Percentiles rank a stretch among this genome's conserved stretches.
phyloP scores from a whole-genome alignment of 805 yeast species.

The Lipomyces anomalus region DNA sequence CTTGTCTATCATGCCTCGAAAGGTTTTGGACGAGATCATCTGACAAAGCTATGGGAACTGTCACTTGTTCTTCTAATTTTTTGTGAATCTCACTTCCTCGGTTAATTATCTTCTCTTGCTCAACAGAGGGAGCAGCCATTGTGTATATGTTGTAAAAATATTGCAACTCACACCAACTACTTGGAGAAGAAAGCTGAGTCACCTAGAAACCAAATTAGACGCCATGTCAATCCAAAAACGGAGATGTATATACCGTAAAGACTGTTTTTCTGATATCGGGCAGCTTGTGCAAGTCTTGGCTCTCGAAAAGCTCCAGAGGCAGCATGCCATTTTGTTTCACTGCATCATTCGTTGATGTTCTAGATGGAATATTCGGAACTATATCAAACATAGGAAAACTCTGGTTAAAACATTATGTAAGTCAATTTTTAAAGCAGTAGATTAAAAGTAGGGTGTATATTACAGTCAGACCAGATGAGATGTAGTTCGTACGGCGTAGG shows the following conservation, averaged over 20 bases:
- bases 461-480: too few species aligned
- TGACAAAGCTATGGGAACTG: neutral
- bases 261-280: too few species aligned
- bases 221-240: too few species aligned
- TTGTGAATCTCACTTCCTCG: constrained; percentile 18
- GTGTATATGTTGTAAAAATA: constrained; percentile 16
- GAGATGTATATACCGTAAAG: too few species aligned
- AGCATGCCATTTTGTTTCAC: neutral
- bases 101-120: constrained; percentile 6
- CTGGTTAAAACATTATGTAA: too few species aligned
- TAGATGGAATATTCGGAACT: too few species aligned
- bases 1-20: constrained; percentile 12
- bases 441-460: too few species aligned
- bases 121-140: neutral
- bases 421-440: too few species aligned
- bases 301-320: neutral
- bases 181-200: neutral
- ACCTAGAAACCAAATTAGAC: too few species aligned
- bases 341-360: too few species aligned
- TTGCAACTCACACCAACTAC: constrained; percentile 22
- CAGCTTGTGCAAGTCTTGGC: neutral
- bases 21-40: neutral
- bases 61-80: constrained; percentile 8
- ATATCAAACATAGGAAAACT: too few species aligned
- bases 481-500: too few species aligned